Evolutionary conservation across 1,284 basidiomycete species (phyloP).

Genomic region (Cryptococcus neoformans): DNA sequence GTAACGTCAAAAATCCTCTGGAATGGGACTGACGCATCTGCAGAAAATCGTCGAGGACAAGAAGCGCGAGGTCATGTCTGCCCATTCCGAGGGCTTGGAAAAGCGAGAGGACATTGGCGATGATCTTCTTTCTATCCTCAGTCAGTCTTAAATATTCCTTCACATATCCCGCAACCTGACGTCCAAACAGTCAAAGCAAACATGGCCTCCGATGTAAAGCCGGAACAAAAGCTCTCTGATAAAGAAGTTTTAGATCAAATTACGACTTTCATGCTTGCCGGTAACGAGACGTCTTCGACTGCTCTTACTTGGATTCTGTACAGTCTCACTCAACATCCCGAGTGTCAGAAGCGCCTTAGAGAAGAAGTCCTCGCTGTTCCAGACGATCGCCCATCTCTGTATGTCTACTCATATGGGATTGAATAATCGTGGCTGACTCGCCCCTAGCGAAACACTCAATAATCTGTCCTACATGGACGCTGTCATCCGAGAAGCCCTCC

Average conservation of each 20-base stretch:
- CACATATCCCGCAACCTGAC: neutral
- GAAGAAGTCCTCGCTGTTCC: constrained; percentile 52
- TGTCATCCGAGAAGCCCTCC: constrained; percentile 65
- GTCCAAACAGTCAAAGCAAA: constrained; percentile 58
- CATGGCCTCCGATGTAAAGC: constrained; percentile 55
- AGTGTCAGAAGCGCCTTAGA: constrained; percentile 60
- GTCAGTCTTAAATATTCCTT: constrained; percentile 45
- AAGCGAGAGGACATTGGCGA: constrained; percentile 52
- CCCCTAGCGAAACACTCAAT: constrained; percentile 47
- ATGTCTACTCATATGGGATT: constrained; percentile 2
- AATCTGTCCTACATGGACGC: constrained; percentile 58
- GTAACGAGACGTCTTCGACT: constrained; percentile 73
- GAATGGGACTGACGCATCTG: too few relatives aligned
- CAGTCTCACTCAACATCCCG: constrained; percentile 58
- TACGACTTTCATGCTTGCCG: constrained; percentile 62
- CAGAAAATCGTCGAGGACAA: constrained; percentile 57
- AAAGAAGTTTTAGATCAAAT: constrained; percentile 71
- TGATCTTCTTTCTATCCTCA: constrained; percentile 52
- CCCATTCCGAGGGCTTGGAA: constrained; percentile 38
- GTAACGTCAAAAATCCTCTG: constrained; percentile 2
- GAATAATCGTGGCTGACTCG: neutral
- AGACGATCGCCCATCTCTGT: constrained; percentile 47
- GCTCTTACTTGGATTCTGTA: constrained; percentile 71
- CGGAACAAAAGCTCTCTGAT: constrained; percentile 59
- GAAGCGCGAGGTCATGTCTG: constrained; percentile 43